Conservation (phyloP, 371 early-diverging fungal genomes). For the Coelomomyces lativittatus region DNA sequence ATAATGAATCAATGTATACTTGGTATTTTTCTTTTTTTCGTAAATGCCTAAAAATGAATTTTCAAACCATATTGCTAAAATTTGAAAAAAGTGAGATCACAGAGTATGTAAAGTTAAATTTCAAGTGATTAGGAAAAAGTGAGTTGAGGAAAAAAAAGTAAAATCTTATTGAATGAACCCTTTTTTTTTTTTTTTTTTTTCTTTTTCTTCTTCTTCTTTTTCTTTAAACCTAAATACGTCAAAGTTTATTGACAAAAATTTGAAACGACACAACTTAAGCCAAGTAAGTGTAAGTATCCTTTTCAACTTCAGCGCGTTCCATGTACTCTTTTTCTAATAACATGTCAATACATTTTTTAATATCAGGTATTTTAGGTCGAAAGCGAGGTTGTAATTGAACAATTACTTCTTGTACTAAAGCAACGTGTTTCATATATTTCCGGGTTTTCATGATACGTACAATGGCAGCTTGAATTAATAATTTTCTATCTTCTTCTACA, state of each 20-base stretch:
- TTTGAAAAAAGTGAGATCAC: no score
- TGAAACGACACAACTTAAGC: no score
- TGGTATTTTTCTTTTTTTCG: no score
- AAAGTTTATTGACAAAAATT: no score
- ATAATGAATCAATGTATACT: no score
- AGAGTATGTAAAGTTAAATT: no score
- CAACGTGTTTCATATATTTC: constrained; percentile 67
- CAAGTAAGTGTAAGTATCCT: constrained; percentile 70
- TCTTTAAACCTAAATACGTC: no score
- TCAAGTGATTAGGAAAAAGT: no score
- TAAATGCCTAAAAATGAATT: no score
- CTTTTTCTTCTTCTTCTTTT: not conserved
- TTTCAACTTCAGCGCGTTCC: constrained; percentile 65
- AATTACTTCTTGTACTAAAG: constrained; percentile 73
- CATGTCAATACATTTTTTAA: constrained; percentile 89
- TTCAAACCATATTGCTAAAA: no score
- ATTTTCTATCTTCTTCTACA: constrained; percentile 70
- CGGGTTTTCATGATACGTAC: constrained; percentile 93
- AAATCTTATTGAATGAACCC: no score
- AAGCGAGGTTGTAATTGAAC: constrained; percentile 71
- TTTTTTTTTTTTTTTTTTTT: constrained; percentile 1
- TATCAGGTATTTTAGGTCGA: constrained; percentile 71
- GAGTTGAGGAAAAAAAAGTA: no score
- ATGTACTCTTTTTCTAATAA: constrained; percentile 85
- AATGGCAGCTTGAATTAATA: constrained; percentile 87